Evolutionary conservation across 352 stramenopile species (phyloP).

Genomic region (Globisporangium acanthophoron): DNA sequence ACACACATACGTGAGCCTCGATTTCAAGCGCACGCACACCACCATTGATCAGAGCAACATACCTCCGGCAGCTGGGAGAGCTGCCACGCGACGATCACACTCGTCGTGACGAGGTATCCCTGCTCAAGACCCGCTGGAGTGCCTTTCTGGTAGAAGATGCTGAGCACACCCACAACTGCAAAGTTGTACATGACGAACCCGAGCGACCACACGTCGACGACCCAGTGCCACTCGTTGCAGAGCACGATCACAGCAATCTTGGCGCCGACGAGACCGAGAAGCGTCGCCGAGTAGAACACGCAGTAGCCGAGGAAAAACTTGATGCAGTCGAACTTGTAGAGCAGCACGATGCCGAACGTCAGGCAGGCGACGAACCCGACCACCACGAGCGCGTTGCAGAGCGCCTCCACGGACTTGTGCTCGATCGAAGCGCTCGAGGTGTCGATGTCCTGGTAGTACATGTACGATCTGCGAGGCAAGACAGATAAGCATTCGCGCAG

Average conservation of each 20-base stretch:
- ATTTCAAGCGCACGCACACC: neutral
- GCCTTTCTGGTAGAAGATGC: constrained; percentile 85
- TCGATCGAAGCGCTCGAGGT: constrained; percentile 25
- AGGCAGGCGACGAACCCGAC: constrained; percentile 73
- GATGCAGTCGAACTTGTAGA: constrained; percentile 85
- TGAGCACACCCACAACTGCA: constrained; percentile 72
- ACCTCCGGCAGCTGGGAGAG: constrained; percentile 94
- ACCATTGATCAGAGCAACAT: neutral
- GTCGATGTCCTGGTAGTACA: constrained; percentile 79
- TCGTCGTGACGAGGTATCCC: constrained; percentile 89
- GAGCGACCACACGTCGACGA: constrained; percentile 50
- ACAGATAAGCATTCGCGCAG: neutral
- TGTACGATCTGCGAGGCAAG: constrained; percentile 44
- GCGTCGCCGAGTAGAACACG: constrained; percentile 60
- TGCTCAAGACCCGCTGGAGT: constrained; percentile 83
- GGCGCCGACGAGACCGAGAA: constrained; percentile 65
- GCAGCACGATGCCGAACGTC: constrained; percentile 73
- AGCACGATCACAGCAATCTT: constrained; percentile 74
- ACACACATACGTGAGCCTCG: neutral
- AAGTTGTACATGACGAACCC: constrained; percentile 88
- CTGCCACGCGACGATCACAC: constrained; percentile 96
- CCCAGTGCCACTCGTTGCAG: constrained; percentile 31
- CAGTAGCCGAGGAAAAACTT: constrained; percentile 70
- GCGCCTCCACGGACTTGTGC: constrained; percentile 46
- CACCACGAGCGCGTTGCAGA: constrained; percentile 77